These are phyloP conservation scores for Pseudogymnoascus sp. DNA, from an alignment of 2,329 filamentous ascomycete species.

Conservation along the genomic window DNA sequence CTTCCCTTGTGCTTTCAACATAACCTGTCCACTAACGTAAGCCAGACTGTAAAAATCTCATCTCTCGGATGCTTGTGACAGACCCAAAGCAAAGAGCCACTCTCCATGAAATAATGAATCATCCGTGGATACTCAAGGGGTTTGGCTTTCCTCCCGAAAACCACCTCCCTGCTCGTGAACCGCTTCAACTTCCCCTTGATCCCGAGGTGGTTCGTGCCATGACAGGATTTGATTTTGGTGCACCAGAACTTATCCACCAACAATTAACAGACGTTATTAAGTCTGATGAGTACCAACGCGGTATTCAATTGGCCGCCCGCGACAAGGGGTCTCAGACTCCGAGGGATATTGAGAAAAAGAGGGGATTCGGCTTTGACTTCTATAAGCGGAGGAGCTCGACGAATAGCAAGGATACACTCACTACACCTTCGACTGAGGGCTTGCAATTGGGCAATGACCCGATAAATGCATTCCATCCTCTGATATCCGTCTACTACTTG, in stretches of 20 bases:
- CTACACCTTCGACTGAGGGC: constrained; percentile 75
- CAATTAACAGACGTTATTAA: constrained; percentile 82
- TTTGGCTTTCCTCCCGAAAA: constrained; percentile 84
- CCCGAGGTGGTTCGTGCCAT: constrained; percentile 79
- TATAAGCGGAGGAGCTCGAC: constrained; percentile 91
- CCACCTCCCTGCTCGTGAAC: constrained; percentile 73
- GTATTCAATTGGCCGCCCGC: constrained; percentile 61
- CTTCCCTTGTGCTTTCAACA: constrained; percentile 12
- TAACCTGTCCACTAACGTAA: constrained; percentile 30
- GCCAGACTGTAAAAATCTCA: constrained; percentile 83
- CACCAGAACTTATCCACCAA: constrained; percentile 70
- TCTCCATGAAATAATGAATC: constrained; percentile 84
- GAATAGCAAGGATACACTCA: constrained; percentile 79
- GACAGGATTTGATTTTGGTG: constrained; percentile 96
- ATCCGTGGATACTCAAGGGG: constrained; percentile 93
- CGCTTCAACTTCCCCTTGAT: constrained; percentile 78
- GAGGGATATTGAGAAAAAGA: constrained; percentile 67
- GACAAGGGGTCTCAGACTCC: constrained; percentile 55
- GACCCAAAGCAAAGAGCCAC: constrained; percentile 81
- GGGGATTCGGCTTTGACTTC: constrained; percentile 87
- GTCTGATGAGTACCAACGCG: constrained; percentile 87
- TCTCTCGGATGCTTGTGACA: constrained; percentile 92
- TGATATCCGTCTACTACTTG: constrained; percentile 90
- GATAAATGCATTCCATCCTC: constrained; percentile 83
- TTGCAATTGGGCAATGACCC: constrained; percentile 78